Conservation (phyloP, 1,139 yeast species). For the Suhomyces coccinellae region DNA sequence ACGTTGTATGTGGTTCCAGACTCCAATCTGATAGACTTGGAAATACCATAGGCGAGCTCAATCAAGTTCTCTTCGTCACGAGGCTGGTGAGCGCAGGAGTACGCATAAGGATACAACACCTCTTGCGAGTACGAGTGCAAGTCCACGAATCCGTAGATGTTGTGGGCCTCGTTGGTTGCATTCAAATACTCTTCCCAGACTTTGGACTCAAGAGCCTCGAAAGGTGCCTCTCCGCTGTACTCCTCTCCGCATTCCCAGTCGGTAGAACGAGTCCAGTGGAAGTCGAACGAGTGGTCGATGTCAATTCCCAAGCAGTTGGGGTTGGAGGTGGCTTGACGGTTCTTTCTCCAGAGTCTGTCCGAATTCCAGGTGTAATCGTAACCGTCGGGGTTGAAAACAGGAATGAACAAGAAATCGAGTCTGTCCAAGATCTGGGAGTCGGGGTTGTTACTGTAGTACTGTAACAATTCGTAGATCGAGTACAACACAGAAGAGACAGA, state of each 20-base stretch:
- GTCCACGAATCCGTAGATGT: conserved; percentile 74
- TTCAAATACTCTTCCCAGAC: conserved; percentile 67
- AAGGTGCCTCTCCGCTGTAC: conserved; percentile 73
- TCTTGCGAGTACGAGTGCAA: conserved; percentile 86
- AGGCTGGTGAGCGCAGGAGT: conserved; percentile 69
- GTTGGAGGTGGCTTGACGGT: conserved; percentile 71
- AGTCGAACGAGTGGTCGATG: conserved; percentile 81
- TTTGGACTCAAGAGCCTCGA: conserved; percentile 73
- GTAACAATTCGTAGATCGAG: conserved; percentile 55
- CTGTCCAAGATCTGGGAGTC: conserved; percentile 32
- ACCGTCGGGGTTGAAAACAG: conserved; percentile 90
- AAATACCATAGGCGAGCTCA: conserved; percentile 78
- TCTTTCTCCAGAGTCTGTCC: conserved; percentile 88
- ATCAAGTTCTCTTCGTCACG: conserved; percentile 78
- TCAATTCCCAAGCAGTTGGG: conserved; percentile 80
- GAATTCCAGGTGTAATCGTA: conserved; percentile 77
- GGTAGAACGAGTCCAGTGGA: conserved; percentile 64
- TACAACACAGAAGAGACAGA: conserved; percentile 70
- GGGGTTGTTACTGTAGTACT: conserved; percentile 47
- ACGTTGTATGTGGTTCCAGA: conserved; percentile 68
- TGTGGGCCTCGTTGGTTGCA: conserved; percentile 56
- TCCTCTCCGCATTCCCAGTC: conserved; percentile 82
- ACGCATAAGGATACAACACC: conserved; percentile 79
- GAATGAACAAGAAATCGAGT: conserved; percentile 73
- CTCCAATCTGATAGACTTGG: conserved; percentile 65